phyloP scores from a whole-genome alignment of 192 early-diverging fungal genomes.

The Umbelopsis ramanniana region DNA sequence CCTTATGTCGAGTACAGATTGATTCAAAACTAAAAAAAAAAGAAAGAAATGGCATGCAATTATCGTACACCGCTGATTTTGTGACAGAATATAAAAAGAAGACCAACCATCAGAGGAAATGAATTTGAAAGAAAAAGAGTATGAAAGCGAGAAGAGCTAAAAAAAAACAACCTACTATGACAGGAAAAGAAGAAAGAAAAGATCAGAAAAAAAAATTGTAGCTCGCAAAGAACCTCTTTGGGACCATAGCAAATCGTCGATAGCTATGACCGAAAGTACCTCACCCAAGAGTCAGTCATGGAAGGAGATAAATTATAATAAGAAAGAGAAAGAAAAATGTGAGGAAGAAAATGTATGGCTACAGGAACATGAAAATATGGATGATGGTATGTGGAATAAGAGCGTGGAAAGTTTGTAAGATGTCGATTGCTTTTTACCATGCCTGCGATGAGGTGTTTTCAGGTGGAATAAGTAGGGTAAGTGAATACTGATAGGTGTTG shows the following conservation, averaged over 20 bases:
- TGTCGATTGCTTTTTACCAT: background rate
- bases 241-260: background rate
- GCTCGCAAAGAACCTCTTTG: background rate
- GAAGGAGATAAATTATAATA: slow-evolving; percentile 21
- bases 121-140: background rate
- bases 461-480: too few relatives aligned
- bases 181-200: background rate
- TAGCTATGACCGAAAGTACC: background rate
- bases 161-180: slow-evolving; percentile 7
- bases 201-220: too few relatives aligned
- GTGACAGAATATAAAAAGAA: slow-evolving; percentile 15
- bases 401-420: background rate
- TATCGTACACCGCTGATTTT: slow-evolving; percentile 22
- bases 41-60: slow-evolving; percentile 23
- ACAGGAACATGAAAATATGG: slow-evolving; percentile 22
- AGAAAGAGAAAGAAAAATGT: background rate
- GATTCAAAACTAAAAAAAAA: slow-evolving; percentile 17
- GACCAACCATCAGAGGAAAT: slow-evolving; percentile 21
- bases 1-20: slow-evolving; percentile 21
- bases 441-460: background rate
- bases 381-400: slow-evolving; percentile 8
- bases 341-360: slow-evolving; percentile 18
- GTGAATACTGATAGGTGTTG: too few relatives aligned
- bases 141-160: slow-evolving; percentile 8
- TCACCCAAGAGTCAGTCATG: background rate